A percentile compares a stretch with the other conserved stretches of the same genome.
Evolutionary conservation across 31 red algal species (phyloP).

Genomic region (Asparagopsis taxiformis): DNA sequence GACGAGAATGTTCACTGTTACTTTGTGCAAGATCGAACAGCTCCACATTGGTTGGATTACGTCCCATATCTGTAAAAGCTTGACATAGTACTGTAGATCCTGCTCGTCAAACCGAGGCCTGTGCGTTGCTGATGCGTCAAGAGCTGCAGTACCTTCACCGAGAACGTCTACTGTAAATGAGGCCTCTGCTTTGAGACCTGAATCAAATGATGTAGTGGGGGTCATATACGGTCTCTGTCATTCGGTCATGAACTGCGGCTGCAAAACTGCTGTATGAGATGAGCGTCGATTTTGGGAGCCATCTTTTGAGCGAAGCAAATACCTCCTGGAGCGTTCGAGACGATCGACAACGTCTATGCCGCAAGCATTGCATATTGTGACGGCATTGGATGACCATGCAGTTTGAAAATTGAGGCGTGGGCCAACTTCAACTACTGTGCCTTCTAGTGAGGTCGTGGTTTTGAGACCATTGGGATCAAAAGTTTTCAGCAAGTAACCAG

Average conservation of each 20-base stretch:
- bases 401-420: conserved; percentile 99
- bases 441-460: background rate
- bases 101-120: conserved; percentile 94
- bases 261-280: conserved; percentile 13
- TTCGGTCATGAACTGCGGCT: conserved; percentile 80
- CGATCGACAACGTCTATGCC: conserved; percentile 59
- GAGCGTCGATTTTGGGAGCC: background rate
- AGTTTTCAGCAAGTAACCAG: conserved; percentile 71
- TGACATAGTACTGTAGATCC: conserved; percentile 89
- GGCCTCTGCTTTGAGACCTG: conserved; percentile 16
- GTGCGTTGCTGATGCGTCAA: conserved; percentile 43
- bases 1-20: conserved; percentile 99
- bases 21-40: conserved; percentile 98
- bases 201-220: conserved; percentile 66
- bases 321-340: conserved; percentile 89
- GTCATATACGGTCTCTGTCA: conserved; percentile 91
- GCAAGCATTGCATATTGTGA: conserved; percentile 88
- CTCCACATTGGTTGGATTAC: conserved; percentile 99
- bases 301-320: conserved; percentile 17
- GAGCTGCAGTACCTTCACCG: conserved; percentile 46
- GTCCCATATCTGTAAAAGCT: conserved; percentile 72
- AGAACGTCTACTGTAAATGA: conserved; percentile 63
- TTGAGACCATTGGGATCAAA: conserved; percentile 44
- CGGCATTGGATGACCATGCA: conserved; percentile 98
- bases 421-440: conserved; percentile 79